Evolutionary conservation across 106 monocot genomes (phyloP), one percentile per base, ranked within the genome.

Genomic region (Triglochin maritima): DNA sequence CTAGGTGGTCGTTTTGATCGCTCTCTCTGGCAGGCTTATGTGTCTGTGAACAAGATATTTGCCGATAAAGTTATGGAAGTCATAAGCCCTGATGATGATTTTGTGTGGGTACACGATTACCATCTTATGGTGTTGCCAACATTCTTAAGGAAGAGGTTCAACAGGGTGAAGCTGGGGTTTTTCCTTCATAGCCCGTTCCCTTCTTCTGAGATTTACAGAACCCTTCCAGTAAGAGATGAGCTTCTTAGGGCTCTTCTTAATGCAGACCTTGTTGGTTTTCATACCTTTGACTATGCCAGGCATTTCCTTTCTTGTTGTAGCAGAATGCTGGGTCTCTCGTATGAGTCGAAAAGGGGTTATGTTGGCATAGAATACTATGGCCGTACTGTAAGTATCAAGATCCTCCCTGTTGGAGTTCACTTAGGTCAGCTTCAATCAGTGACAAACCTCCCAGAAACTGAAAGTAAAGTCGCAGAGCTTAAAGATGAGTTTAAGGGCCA

Each of bases 31-130:
- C 73, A 73, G 42, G 65, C 73, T 0, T 73, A 73, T 29, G 29
- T 57, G 5, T 57, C 65, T 5, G 65, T 66, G 56, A 73, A 73
- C 48, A 64, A 65, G 55, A 65, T 73, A 4, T 73, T 73, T 9
- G 55, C 57, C 9, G 55, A 73, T 11, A 65, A 51, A 44, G 64
- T 73, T 9, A 54, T 72, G 54, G 72, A 72, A 63, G 73, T 73
- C 3, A 52, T 65, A 55, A 73, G 13, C 44, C 65, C 53, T 7
- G 65, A 65, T 13, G 65, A 73, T 7, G 63, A 72, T 4, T 63
- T 72, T 17, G 63, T 72, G 9, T 72, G 72, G 72, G 63, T 72
- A 3, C 72, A 72, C 12, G 72, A 72, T 41, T 72, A 72, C 59
- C 72, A 72, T 46, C 72, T 72, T 41, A 72, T 72, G 72, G 53